Base-by-base conservation (phyloP, 352 stramenopile species). In the Phytopythium cucurbitacearum region DNA sequence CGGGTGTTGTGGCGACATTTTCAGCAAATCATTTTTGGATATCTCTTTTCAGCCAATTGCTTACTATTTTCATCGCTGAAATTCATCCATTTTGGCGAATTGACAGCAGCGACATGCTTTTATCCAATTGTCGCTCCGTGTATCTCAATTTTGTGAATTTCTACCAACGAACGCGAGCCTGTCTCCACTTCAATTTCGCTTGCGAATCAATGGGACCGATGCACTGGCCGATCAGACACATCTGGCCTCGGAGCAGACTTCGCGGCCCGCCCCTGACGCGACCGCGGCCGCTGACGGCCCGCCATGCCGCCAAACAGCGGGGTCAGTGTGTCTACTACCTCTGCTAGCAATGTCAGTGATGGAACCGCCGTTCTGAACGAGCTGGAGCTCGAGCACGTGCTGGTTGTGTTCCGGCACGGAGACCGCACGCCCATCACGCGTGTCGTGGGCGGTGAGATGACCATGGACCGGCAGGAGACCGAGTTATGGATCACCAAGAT, bases 361-460 rank as follows among this genome's bases (percentile, higher is more conserved):
- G 21, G 21, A 28, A 28, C 21, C 21, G 21, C 21, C 3, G 11
- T 5, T 12, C 45, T 13, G 0, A 16, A 56, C 11, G 56, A 69
- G 5, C 55, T 87, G 33, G 48, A 64, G 58, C 65, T 91, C 36
- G 50, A 70, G 43, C 82, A 93, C 39, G 75, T 93, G 59, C 41
- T 81, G n/a, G 71, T 80, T 51, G 60, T 89, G 56, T 91, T 91
- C 51, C 82, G 82, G 10, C 82, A 92, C 57, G 82, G 82, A 40
- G 82, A 92, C 51, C 73, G 82, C 12, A 88, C 82, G n/a, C 82
- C 82, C 4, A 84, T 92, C 65, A 82, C 76, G 40, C 74, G 73
- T 37, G 63, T 56, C 11, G 61, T 89, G 7, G 75, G 72, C 56
- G 7, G 53, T 10, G 71, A 73, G 6, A 46, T 91, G 49, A 6